A percentile compares a stretch with the other conserved stretches of the same genome.
These are phyloP conservation scores for Papiliotrema fonsecae DNA, from an alignment of 1,284 basidiomycete species.

Conservation along the genomic window DNA sequence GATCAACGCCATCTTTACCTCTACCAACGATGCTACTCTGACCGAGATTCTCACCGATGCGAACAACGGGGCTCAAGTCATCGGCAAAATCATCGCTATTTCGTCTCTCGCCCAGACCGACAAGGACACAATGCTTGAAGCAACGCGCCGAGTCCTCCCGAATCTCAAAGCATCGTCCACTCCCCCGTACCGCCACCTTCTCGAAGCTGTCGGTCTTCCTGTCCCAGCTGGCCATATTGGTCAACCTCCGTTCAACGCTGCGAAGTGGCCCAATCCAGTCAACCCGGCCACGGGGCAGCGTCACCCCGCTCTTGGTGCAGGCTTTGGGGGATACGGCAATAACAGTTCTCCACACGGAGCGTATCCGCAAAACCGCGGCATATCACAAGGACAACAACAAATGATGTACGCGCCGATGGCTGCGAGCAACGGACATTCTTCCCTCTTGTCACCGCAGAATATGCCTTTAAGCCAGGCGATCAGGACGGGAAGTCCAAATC, in stretches of 20 bases:
- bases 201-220: constrained; percentile 88
- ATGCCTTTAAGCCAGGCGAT: constrained; percentile 39
- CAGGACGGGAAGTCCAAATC: constrained; percentile 19
- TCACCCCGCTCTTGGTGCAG: no score
- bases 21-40: constrained; percentile 77
- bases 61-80: constrained; percentile 88
- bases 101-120: constrained; percentile 69
- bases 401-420: constrained; percentile 1
- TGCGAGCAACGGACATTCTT: constrained; percentile 25
- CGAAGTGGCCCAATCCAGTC: no score
- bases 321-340: no score
- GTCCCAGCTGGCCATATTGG: constrained; percentile 58
- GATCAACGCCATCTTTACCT: constrained; percentile 77
- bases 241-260: no score
- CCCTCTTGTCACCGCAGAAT: constrained; percentile 39
- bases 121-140: constrained; percentile 68
- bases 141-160: constrained; percentile 80
- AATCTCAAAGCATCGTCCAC: constrained; percentile 82
- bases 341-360: no score
- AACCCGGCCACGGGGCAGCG: no score
- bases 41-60: constrained; percentile 92
- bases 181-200: constrained; percentile 85
- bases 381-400: no score
- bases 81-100: constrained; percentile 87
- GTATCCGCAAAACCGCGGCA: no score